Evolutionary conservation across 116 monocot genomes (phyloP).

Genomic region (Cymodocea nodosa): DNA sequence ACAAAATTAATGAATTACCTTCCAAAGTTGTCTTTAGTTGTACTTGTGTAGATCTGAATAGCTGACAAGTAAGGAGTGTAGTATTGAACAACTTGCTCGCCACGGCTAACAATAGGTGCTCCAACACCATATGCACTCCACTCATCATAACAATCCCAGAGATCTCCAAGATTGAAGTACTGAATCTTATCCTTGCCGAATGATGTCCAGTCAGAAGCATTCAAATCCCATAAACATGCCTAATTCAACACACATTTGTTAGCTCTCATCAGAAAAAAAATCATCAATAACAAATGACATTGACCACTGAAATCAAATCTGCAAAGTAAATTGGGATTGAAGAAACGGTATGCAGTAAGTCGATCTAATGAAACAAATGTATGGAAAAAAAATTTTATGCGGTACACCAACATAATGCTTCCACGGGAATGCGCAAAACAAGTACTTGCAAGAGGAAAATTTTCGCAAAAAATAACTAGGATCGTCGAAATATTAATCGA

Average conservation of each 20-base stretch:
- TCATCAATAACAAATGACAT: too few relatives aligned
- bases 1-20: background rate
- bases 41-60: slow-evolving; percentile 71
- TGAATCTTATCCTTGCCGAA: slow-evolving; percentile 5
- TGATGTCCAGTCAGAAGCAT: background rate
- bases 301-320: too few relatives aligned
- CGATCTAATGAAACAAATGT: too few relatives aligned
- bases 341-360: too few relatives aligned
- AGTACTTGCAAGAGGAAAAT: too few relatives aligned
- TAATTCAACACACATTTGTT: background rate
- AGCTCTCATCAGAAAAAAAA: too few relatives aligned
- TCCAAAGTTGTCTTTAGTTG: slow-evolving; percentile 8
- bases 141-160: slow-evolving; percentile 47
- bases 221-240: slow-evolving; percentile 2
- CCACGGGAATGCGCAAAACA: too few relatives aligned
- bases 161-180: slow-evolving; percentile 30
- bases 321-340: too few relatives aligned
- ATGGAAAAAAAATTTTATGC: too few relatives aligned
- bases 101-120: slow-evolving; percentile 20
- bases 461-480: too few relatives aligned
- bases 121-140: slow-evolving; percentile 47
- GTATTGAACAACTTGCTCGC: slow-evolving; percentile 37
- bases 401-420: too few relatives aligned
- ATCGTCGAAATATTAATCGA: too few relatives aligned
- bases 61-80: slow-evolving; percentile 80